These are phyloP conservation scores for Yamadazyma jaroonii DNA, from an alignment of 1,139 yeast genomes.

Conservation along the genomic window DNA sequence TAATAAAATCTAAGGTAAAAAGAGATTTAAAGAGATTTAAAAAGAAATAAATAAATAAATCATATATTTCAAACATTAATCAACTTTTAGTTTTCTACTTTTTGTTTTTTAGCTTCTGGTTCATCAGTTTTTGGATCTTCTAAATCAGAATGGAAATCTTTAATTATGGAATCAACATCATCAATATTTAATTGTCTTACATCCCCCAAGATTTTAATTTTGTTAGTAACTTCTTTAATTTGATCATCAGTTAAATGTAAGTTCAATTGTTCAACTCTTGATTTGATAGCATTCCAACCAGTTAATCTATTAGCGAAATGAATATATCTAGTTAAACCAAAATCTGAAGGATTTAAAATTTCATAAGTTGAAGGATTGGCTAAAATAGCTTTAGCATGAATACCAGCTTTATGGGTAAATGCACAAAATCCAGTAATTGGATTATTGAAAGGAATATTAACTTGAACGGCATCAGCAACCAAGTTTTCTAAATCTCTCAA, in stretches of 20 bases:
- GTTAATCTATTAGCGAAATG: conserved; percentile 97
- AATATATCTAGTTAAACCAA: conserved; percentile 91
- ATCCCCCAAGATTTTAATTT: conserved; percentile 93
- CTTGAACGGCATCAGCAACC: conserved; percentile 97
- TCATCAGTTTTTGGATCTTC: conserved; percentile 27
- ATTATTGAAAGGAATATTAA: conserved; percentile 95
- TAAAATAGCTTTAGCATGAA: conserved; percentile 96
- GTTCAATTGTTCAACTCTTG: conserved; percentile 96
- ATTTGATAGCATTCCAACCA: conserved; percentile 98
- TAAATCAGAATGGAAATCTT: conserved; percentile 78
- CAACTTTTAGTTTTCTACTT: conserved; percentile 16
- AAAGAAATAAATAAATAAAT: not conserved
- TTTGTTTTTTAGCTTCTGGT: conserved; percentile 38
- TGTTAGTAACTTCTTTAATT: conserved; percentile 89
- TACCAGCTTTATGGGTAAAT: conserved; percentile 98
- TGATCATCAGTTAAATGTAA: conserved; percentile 87
- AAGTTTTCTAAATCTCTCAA: conserved; percentile 92
- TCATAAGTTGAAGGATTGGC: conserved; percentile 99
- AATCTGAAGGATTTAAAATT: conserved; percentile 90
- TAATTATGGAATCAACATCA: conserved; percentile 95
- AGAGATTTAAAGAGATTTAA: not conserved
- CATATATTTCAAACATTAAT: not conserved
- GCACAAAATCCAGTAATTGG: conserved; percentile 99
- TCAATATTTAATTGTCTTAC: conserved; percentile 92
- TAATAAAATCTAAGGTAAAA: too few relatives aligned